A percentile compares a stretch with the other conserved stretches of the same genome.
These are phyloP conservation scores for Aspergillus tamarii DNA, from an alignment of 2,329 filamentous ascomycete genomes.

Conservation along the genomic window DNA sequence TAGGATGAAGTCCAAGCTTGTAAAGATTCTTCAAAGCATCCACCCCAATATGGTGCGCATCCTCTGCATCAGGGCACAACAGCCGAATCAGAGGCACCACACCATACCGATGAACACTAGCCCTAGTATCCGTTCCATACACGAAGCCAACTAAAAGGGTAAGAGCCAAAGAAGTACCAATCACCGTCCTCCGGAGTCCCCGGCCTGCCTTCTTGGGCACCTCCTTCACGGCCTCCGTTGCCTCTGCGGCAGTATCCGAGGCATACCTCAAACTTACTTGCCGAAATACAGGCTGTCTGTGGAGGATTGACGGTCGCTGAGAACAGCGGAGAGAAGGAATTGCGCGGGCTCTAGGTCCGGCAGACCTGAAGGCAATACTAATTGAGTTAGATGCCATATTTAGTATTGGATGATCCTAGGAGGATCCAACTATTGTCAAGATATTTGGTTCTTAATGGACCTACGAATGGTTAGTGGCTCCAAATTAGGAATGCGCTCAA, in stretches of 20 bases:
- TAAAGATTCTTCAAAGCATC: slow-evolving; percentile 72
- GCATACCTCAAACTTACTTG: slow-evolving; percentile 16
- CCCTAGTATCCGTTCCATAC: slow-evolving; percentile 75
- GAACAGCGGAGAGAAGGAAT: slow-evolving; percentile 27
- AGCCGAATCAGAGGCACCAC: slow-evolving; percentile 53
- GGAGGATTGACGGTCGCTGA: slow-evolving; percentile 25
- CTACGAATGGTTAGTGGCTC: neutral
- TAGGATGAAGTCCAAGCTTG: slow-evolving; percentile 73
- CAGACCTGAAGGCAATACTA: slow-evolving; percentile 30
- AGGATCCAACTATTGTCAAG: neutral
- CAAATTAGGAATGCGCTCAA: neutral
- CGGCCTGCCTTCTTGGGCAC: slow-evolving; percentile 35
- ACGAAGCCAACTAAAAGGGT: slow-evolving; percentile 58
- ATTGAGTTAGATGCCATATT: slow-evolving; percentile 28
- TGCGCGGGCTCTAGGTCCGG: slow-evolving; percentile 29
- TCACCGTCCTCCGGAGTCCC: slow-evolving; percentile 31
- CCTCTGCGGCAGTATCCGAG: slow-evolving; percentile 19
- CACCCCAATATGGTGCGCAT: slow-evolving; percentile 84
- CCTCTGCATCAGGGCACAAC: slow-evolving; percentile 63
- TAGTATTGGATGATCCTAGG: neutral
- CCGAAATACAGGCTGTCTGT: neutral
- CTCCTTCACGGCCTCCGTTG: slow-evolving; percentile 26
- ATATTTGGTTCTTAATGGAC: neutral
- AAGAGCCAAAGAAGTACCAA: slow-evolving; percentile 58
- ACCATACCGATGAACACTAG: slow-evolving; percentile 69